phyloP scores from a whole-genome alignment of 441 rosid species.

The Rhodomyrtus psidioides region DNA sequence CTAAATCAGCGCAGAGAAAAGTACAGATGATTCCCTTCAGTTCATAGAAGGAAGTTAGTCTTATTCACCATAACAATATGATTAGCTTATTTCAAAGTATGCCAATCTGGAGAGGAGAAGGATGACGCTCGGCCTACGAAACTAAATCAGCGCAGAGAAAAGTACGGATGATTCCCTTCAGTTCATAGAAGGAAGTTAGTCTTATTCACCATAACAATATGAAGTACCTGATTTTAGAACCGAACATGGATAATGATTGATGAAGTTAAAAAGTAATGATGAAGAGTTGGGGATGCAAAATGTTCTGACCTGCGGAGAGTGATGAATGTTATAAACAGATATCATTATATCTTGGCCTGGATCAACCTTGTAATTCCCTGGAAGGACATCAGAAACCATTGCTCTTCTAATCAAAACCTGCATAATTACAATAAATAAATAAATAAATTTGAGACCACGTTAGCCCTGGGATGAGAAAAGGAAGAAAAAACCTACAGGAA shows the following conservation, averaged over 20 bases:
- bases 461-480: not conserved
- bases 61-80: not conserved
- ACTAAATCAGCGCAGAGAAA: not conserved
- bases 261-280: not conserved
- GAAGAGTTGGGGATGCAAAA: not conserved
- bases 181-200: not conserved
- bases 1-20: not conserved
- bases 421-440: conserved; percentile 3
- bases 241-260: not conserved
- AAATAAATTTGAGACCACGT: not conserved
- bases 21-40: not conserved
- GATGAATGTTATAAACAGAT: conserved; percentile 90
- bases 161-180: not conserved
- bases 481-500: not conserved
- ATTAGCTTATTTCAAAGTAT: too few species aligned
- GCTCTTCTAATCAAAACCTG: conserved; percentile 94
- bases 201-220: not conserved
- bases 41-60: not conserved
- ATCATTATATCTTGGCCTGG: conserved; percentile 95
- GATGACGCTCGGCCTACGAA: not conserved
- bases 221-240: not conserved
- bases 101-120: not conserved
- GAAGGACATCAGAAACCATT: conserved; percentile 68
- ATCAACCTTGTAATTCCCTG: conserved; percentile 81
- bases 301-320: conserved; percentile 52